Evolutionary conservation across 83 land plant species (phyloP), one percentile per base, ranked within the genome.

Genomic region (Isoetes engelmannii): DNA sequence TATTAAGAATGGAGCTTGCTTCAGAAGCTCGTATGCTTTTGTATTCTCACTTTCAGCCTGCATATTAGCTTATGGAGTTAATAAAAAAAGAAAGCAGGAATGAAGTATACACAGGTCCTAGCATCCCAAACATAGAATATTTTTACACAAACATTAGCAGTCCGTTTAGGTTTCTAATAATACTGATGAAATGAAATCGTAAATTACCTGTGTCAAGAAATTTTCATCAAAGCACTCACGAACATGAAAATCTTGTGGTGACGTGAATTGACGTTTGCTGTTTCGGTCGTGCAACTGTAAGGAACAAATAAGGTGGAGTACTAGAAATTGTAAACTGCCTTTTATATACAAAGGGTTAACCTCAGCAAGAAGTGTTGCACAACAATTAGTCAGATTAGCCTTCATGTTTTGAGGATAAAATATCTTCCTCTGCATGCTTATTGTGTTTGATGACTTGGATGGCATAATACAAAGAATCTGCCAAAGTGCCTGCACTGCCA

Each of bases 201-300:
- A 59, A 6, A 58, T 51, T 67, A 94, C 98, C 88, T 94, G 96
- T 44, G 85, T 57, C 59, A 90, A 79, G 57, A 94, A 90, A 59
- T 42, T 71, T 44, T 90, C 98, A 84, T 82, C 86, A 46, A 81
- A 77, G 54, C 84, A 90, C 73, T 94, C 88, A 45, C 78, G 82
- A 12, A 84, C 88, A 87, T 94, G 86, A 72, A 94, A 94, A 59
- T 82, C 84, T 72, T 79, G 70, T 7, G 90, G 78, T 10, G 92
- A 67, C 61, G 90, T 79, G 70, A 94, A 94, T 48, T 84, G 83
- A 56, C 84, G 72, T 72, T 90, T 83, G 50, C 83, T 90, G 61
- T 94, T 94, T 85, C 98, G 89, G 74, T 90, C 98, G 73, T 94
- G 90, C 74, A 94, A 70, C 98, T 94, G 77, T 28, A 80, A 55